phyloP scores from a whole-genome alignment of 2,329 filamentous ascomycete genomes.

The Aspergillus sp. region DNA sequence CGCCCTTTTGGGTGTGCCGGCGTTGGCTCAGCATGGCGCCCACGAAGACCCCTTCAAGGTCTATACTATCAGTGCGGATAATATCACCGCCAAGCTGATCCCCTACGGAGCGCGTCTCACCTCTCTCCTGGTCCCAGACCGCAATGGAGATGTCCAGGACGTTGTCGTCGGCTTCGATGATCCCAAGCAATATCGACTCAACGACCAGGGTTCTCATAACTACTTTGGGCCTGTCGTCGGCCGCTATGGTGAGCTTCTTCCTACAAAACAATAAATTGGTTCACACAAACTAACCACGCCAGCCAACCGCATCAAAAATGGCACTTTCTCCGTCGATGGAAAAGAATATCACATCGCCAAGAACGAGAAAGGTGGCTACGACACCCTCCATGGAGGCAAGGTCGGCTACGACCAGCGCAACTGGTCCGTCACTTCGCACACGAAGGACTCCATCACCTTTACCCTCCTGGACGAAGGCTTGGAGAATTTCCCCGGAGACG shows the following conservation, averaged over 20 bases:
- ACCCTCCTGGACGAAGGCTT: slow-evolving; percentile 44
- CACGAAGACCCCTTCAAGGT: slow-evolving; percentile 36
- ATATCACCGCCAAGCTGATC: slow-evolving; percentile 50
- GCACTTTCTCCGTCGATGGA: slow-evolving; percentile 53
- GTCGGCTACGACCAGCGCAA: slow-evolving; percentile 50
- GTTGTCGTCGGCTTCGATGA: slow-evolving; percentile 53
- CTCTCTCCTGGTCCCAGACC: slow-evolving; percentile 51
- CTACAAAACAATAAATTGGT: not conserved
- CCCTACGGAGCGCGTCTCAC: slow-evolving; percentile 49
- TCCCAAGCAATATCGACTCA: slow-evolving; percentile 42
- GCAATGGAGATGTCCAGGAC: slow-evolving; percentile 49
- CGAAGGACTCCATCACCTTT: slow-evolving; percentile 46
- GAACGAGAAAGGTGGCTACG: slow-evolving; percentile 51
- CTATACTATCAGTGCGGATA: slow-evolving; percentile 47
- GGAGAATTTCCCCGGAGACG: slow-evolving; percentile 47
- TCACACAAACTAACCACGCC: not conserved
- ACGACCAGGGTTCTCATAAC: slow-evolving; percentile 48
- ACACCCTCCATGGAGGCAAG: slow-evolving; percentile 53
- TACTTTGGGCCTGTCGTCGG: slow-evolving; percentile 51
- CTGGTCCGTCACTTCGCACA: slow-evolving; percentile 48
- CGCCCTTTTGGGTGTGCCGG: slow-evolving; percentile 34
- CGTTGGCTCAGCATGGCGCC: slow-evolving; percentile 20
- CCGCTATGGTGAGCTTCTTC: slow-evolving; percentile 39
- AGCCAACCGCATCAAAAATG: slow-evolving; percentile 56
- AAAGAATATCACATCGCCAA: slow-evolving; percentile 47